A percentile compares a stretch with the other conserved stretches of the same genome.
These are phyloP conservation scores for Paramecium caudatum DNA, from an alignment of 73 alveolate genomes.

Conservation along the genomic window DNA sequence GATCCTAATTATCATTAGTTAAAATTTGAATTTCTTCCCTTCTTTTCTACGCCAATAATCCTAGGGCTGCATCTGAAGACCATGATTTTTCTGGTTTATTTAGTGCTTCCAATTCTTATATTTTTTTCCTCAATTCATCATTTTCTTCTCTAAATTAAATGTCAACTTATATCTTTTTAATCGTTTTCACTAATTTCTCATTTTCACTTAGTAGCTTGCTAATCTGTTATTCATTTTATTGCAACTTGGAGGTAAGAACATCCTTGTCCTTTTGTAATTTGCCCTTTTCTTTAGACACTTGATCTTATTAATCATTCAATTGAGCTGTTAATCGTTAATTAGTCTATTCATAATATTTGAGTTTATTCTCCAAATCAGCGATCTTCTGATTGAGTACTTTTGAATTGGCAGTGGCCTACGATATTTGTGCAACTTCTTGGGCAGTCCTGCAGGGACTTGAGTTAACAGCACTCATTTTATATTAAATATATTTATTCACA, in stretches of 20 bases:
- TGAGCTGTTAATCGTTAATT: background rate
- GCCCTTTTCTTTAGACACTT: background rate
- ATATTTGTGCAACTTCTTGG: background rate
- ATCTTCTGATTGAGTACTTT: background rate
- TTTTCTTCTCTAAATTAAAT: background rate
- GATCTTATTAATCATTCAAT: background rate
- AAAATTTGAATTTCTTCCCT: conserved; percentile 26
- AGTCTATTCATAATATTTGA: background rate
- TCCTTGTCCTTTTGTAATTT: background rate
- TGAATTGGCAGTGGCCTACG: background rate
- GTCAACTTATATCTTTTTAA: background rate
- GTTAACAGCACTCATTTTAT: background rate
- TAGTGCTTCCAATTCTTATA: background rate
- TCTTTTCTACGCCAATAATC: conserved; percentile 28
- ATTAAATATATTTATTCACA: conserved; percentile 38
- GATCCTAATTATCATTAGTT: background rate
- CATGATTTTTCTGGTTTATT: background rate
- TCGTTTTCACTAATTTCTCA: background rate
- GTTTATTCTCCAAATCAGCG: background rate
- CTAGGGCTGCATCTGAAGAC: conserved; percentile 26
- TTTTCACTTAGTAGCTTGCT: background rate
- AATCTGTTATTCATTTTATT: conserved; percentile 1
- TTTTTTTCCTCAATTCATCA: background rate
- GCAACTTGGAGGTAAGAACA: background rate
- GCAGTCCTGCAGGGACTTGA: conserved; percentile 21